Conservation (phyloP, 2,329 filamentous ascomycete genomes). For the Pyrenochaeta sp. region DNA sequence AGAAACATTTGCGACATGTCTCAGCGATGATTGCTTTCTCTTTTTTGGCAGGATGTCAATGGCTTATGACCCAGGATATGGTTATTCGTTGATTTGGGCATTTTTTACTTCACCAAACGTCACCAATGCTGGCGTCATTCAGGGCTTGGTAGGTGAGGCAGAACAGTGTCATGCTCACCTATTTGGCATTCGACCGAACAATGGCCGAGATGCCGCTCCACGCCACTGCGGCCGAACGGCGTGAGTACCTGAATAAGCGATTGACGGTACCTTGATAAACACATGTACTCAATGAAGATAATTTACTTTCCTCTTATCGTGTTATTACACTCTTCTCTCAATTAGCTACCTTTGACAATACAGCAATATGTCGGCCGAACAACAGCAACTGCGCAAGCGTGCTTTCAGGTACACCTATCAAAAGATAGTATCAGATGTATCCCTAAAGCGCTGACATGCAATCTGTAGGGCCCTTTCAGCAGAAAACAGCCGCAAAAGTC, state of each 20-base stretch:
- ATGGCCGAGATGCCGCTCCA: not conserved
- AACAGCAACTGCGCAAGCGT: not conserved
- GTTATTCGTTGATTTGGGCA: not conserved
- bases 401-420: not conserved
- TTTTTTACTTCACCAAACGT: not conserved
- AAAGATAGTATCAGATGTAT: not conserved
- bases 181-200: not conserved
- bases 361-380: not conserved
- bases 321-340: not conserved
- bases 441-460: not conserved
- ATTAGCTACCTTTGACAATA: not conserved
- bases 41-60: no score
- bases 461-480: conserved; percentile 4
- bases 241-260: conserved; percentile 1
- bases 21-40: no score
- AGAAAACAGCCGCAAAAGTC: conserved; percentile 8
- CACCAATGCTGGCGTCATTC: not conserved
- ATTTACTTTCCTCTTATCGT: not conserved
- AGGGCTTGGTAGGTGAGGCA: not conserved
- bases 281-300: not conserved
- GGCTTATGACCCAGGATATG: not conserved
- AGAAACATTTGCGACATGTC: no score
- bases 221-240: not conserved
- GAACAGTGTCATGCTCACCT: not conserved
- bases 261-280: not conserved